phyloP scores from a whole-genome alignment of 2,329 filamentous ascomycete species.

The Trichoderma citrinoviride region DNA sequence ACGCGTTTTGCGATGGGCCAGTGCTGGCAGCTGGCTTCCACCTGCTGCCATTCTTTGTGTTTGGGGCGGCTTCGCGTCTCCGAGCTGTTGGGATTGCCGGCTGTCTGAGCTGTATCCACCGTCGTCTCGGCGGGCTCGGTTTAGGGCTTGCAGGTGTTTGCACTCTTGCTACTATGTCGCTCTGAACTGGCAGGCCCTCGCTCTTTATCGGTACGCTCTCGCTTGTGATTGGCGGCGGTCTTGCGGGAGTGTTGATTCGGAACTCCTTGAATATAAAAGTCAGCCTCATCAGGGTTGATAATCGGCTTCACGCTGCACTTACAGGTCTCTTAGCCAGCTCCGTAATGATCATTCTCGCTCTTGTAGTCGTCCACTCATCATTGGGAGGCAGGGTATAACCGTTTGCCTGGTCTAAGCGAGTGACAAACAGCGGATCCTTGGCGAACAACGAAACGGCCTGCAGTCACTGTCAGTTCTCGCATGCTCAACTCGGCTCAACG shows the following conservation, averaged over 20 bases:
- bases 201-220: background rate
- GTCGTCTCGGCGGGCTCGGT: background rate
- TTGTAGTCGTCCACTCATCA: constrained; percentile 24
- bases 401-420: constrained; percentile 27
- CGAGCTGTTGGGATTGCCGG: background rate
- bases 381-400: constrained; percentile 23
- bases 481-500: background rate
- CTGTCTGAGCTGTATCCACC: background rate
- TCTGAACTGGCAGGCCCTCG: background rate
- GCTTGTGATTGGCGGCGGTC: no score
- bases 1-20: constrained; percentile 9
- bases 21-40: background rate
- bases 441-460: constrained; percentile 30
- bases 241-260: background rate
- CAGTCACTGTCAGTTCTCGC: constrained; percentile 13
- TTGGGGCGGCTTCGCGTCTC: background rate
- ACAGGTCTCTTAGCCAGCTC: constrained; percentile 27
- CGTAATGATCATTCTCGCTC: constrained; percentile 26
- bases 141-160: background rate
- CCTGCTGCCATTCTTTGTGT: background rate
- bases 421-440: constrained; percentile 27
- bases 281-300: background rate
- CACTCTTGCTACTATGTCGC: background rate
- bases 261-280: constrained; percentile 3
- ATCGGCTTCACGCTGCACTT: background rate